phyloP scores from a whole-genome alignment of 31 red algal species.

The Odonthalia washingtoniensis region DNA sequence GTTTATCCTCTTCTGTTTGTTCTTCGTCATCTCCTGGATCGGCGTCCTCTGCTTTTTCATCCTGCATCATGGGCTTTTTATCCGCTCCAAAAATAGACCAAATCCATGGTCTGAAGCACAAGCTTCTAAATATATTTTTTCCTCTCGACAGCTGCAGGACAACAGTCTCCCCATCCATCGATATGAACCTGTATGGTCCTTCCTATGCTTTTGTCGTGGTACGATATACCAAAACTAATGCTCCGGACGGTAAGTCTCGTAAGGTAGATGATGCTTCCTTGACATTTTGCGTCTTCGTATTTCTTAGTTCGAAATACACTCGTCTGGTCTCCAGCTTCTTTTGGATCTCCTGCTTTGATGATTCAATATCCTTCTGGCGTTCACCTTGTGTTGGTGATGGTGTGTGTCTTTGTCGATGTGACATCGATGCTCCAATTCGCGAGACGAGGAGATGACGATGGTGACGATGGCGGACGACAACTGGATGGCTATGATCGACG shows the following conservation, averaged over 20 bases:
- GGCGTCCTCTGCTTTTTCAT: not conserved
- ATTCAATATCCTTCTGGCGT: not conserved
- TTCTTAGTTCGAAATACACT: not conserved
- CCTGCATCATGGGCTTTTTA: not conserved
- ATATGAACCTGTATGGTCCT: not conserved
- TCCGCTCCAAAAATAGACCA: not conserved
- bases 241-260: not conserved
- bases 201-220: not conserved
- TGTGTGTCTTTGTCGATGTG: too few species aligned
- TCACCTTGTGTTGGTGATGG: not conserved
- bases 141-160: not conserved
- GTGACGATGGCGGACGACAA: too few species aligned
- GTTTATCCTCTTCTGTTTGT: not conserved
- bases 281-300: not conserved
- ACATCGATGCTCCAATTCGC: too few species aligned
- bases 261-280: not conserved
- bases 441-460: too few species aligned
- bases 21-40: not conserved
- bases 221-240: not conserved
- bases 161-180: constrained; percentile 13
- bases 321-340: not conserved
- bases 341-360: not conserved
- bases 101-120: not conserved
- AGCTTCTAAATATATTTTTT: not conserved
- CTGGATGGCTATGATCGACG: too few species aligned